Conservation (phyloP, 257 asterid species). For the Dorcoceras hygrometricum region DNA sequence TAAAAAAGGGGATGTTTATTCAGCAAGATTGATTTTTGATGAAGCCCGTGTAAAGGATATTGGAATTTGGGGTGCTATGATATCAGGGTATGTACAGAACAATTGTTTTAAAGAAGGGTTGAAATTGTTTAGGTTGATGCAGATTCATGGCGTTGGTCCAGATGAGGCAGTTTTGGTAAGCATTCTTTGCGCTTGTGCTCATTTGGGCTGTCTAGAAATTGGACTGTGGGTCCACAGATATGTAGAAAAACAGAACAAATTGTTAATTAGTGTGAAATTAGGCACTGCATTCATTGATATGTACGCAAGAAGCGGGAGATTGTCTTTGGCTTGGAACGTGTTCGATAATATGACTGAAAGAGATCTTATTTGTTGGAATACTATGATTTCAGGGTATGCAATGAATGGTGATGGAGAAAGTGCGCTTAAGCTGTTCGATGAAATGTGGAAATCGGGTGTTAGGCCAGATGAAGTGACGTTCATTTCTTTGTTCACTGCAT, state of each 20-base stretch:
- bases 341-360: conserved; percentile 52
- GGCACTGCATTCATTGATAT: conserved; percentile 63
- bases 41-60: conserved; percentile 60
- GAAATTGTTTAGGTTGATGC: conserved; percentile 61
- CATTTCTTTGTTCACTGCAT: conserved; percentile 58
- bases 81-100: conserved; percentile 70
- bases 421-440: conserved; percentile 45
- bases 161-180: conserved; percentile 64
- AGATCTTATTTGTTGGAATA: conserved; percentile 67
- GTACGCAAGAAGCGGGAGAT: conserved; percentile 69
- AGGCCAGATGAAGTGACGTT: conserved; percentile 58
- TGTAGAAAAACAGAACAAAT: conserved; percentile 28
- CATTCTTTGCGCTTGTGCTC: conserved; percentile 59
- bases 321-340: conserved; percentile 49
- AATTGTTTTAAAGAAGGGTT: conserved; percentile 74
- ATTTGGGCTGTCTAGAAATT: conserved; percentile 58
- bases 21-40: conserved; percentile 60
- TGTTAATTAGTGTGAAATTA: conserved; percentile 34
- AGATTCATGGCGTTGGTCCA: conserved; percentile 50
- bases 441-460: conserved; percentile 45
- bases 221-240: conserved; percentile 68
- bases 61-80: conserved; percentile 75
- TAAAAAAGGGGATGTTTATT: conserved; percentile 49
- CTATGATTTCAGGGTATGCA: conserved; percentile 68
- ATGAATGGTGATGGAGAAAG: conserved; percentile 53